Evolutionary conservation across 2,329 filamentous ascomycete genomes (phyloP), one percentile per base, ranked within the genome.

Genomic region (Diaporthe destruens): DNA sequence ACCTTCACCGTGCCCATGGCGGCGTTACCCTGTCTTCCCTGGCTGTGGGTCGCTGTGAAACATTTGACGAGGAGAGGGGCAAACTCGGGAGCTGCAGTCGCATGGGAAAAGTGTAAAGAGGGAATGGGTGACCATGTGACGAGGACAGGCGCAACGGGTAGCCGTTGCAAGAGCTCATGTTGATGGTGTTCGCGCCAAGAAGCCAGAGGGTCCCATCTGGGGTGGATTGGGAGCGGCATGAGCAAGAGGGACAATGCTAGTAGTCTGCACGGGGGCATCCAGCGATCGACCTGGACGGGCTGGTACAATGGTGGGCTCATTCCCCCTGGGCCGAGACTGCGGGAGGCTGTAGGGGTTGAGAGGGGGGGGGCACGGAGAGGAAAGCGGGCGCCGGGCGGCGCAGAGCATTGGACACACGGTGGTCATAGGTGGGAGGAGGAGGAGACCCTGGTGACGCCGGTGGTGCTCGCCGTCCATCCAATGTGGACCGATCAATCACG

Each of bases 401-500:
- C 42, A 23, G 44, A 39, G 39, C 57, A 57, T 42, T 18, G 20
- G 23, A 42, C 66, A 69, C 53, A 57, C 53, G 36, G 42, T 53
- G 61, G 32, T 53, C 47, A 66, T 53, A 61, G 29, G 44, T 53
- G 67, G 44, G 25, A n/a, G 67, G 51, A n/a, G 67, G 51, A n/a
- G 32, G n/a, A 47, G 32, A 61, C 23, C 9, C 67, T 53, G 53
- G 44, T 42, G 44, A 44, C 44, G 55, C 44, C 44, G 57, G 32
- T 53, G 47, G 29, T 51, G 2, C 25, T 32, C 23, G 49, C 53
- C 54, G 72, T 47, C 54, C 66, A 65, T 66, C 61, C 61, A 66
- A 66, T 51, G 49, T 68, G 44, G 59, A 59, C 59, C 69, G 63
- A 73, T 73, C 67, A 73, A 66, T 72, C 69, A 69, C 72, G 72